Conservation (phyloP, 1,284 basidiomycete species). For the Trichosporon sp. region DNA sequence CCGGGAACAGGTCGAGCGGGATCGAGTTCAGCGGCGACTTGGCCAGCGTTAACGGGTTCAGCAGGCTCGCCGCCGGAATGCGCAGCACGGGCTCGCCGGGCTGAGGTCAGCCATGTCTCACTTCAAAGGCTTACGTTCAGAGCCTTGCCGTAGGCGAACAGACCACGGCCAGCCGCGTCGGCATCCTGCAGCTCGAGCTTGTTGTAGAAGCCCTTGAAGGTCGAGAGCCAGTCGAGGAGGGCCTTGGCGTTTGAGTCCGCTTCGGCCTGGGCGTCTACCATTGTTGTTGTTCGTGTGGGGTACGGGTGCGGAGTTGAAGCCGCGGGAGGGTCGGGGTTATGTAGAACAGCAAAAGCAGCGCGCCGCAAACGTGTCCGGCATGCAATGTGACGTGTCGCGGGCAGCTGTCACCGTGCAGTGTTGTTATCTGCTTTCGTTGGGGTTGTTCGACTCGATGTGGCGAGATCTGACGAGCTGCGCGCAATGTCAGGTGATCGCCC, state of each 20-base stretch:
- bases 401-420: background rate
- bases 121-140: constrained; percentile 10
- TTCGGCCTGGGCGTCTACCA: constrained; percentile 5
- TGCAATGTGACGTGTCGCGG: constrained; percentile 3
- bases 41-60: constrained; percentile 64
- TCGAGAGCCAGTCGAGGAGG: constrained; percentile 18
- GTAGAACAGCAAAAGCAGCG: background rate
- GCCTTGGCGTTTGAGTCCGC: constrained; percentile 4
- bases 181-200: constrained; percentile 14
- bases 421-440: background rate
- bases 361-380: background rate
- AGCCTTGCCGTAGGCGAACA: constrained; percentile 19
- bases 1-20: constrained; percentile 35
- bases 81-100: constrained; percentile 60
- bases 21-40: constrained; percentile 27
- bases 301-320: background rate
- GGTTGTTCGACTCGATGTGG: background rate
- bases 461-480: background rate
- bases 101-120: constrained; percentile 37
- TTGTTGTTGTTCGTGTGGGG: background rate
- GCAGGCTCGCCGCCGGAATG: constrained; percentile 63
- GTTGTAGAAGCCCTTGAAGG: constrained; percentile 24
- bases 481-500: background rate
- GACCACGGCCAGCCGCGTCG: constrained; percentile 21
- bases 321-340: background rate